phyloP scores from a whole-genome alignment of 768 basidiomycete genomes.

The Mycena galericulata region DNA sequence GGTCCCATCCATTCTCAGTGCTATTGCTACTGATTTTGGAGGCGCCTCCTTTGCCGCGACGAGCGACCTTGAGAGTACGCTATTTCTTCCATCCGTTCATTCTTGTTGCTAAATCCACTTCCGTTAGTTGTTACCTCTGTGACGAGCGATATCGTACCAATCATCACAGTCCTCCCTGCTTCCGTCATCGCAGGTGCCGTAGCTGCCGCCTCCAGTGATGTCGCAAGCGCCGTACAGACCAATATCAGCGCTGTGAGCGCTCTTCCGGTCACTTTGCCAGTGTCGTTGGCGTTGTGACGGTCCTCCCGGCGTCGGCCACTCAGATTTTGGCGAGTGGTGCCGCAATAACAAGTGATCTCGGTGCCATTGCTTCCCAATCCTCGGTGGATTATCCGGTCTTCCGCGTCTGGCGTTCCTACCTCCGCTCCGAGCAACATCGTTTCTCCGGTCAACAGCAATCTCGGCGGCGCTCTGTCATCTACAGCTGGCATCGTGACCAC shows the following conservation, averaged over 20 bases:
- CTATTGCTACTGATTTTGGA: background rate
- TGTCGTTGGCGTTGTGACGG: background rate
- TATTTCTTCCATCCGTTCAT: background rate
- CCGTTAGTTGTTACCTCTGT: background rate
- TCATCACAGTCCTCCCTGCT: background rate
- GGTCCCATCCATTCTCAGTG: background rate
- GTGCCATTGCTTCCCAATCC: too few relatives aligned
- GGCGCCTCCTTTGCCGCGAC: background rate
- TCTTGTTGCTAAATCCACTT: background rate
- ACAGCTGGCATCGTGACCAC: background rate
- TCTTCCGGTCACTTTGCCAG: background rate
- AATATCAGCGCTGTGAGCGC: background rate
- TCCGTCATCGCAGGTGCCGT: background rate
- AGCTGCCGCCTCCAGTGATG: too few relatives aligned
- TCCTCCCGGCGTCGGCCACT: background rate
- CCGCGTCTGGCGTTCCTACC: too few relatives aligned
- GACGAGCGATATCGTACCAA: background rate
- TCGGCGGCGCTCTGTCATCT: background rate
- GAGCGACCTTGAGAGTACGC: background rate
- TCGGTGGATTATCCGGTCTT: too few relatives aligned
- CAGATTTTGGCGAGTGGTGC: background rate
- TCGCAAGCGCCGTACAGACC: background rate
- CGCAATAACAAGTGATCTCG: background rate
- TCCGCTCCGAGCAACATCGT: background rate
- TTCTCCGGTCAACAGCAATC: background rate